Conservation (phyloP, 1,284 basidiomycete genomes). For the Cutaneotrichosporon dermatis region DNA sequence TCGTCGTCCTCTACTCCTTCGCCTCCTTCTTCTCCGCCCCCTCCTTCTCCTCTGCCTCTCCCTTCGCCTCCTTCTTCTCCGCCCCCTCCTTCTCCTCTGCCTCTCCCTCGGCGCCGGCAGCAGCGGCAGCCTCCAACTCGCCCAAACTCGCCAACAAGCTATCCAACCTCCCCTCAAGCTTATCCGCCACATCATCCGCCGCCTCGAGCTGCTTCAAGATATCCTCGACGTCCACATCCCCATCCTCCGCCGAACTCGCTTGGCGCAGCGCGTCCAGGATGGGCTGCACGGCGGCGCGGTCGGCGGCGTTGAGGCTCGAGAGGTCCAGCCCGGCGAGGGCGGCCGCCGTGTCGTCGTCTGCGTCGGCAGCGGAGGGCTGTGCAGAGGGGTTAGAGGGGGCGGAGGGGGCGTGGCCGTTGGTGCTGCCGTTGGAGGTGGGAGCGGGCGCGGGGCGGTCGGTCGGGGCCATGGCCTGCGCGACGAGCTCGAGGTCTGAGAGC, state of each 20-base stretch:
- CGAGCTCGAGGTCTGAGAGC: conserved; percentile 45
- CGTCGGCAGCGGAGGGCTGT: not conserved
- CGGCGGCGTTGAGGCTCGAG: conserved; percentile 22
- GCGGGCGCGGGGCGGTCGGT: conserved; percentile 14
- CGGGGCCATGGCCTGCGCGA: conserved; percentile 42
- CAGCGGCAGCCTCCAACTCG: conserved; percentile 22
- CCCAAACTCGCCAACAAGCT: conserved; percentile 36
- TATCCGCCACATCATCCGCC: conserved; percentile 45
- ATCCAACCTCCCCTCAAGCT: conserved; percentile 46
- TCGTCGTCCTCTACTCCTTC: too few species aligned
- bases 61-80: too few species aligned
- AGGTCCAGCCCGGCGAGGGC: conserved; percentile 22
- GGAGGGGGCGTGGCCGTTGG: conserved; percentile 3
- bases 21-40: too few species aligned
- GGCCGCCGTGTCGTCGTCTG: conserved; percentile 3
- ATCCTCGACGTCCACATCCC: conserved; percentile 26
- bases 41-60: too few species aligned
- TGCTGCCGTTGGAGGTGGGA: not conserved
- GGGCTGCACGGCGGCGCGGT: conserved; percentile 27
- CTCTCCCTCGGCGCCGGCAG: conserved; percentile 41
- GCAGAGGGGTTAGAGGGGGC: not conserved
- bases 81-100: conserved; percentile 29
- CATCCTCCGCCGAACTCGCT: conserved; percentile 16
- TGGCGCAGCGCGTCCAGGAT: conserved; percentile 26
- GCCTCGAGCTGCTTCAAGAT: conserved; percentile 45